Percentiles rank a stretch among this genome's conserved stretches.
phyloP scores from a whole-genome alignment of 345 rosid genomes.

The Aethionema arabicum region DNA sequence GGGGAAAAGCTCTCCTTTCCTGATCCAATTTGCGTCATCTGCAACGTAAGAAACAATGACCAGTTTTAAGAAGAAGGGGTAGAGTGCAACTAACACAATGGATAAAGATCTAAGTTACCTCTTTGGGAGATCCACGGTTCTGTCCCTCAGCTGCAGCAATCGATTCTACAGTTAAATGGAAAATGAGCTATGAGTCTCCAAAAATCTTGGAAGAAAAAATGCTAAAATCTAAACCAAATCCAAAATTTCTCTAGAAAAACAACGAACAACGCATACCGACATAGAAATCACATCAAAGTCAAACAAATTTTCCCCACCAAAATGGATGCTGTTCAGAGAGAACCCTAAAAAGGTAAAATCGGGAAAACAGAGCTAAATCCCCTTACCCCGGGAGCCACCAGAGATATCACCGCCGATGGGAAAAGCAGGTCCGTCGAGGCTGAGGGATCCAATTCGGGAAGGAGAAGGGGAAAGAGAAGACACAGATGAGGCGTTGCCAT shows the following conservation, averaged over 20 bases:
- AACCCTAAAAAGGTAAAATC: conserved; percentile 17
- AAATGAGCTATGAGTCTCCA: neutral
- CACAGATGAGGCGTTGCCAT: conserved; percentile 51
- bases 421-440: conserved; percentile 14
- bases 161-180: conserved; percentile 24
- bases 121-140: conserved; percentile 31
- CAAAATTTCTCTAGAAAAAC: neutral
- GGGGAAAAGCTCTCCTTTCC: conserved; percentile 44
- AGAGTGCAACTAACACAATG: too few relatives aligned
- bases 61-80: neutral
- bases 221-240: neutral
- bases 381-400: conserved; percentile 22
- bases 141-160: conserved; percentile 27
- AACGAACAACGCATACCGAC: neutral
- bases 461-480: conserved; percentile 37
- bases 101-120: conserved; percentile 22
- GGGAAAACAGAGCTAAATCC: neutral
- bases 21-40: conserved; percentile 56
- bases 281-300: neutral
- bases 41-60: conserved; percentile 2
- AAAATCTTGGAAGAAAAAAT: neutral
- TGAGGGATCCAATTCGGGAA: conserved; percentile 31
- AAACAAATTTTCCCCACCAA: neutral
- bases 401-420: conserved; percentile 5
- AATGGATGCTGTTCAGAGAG: neutral